Conservation (phyloP, 306 rosid genomes). For the Argentina anserina region DNA sequence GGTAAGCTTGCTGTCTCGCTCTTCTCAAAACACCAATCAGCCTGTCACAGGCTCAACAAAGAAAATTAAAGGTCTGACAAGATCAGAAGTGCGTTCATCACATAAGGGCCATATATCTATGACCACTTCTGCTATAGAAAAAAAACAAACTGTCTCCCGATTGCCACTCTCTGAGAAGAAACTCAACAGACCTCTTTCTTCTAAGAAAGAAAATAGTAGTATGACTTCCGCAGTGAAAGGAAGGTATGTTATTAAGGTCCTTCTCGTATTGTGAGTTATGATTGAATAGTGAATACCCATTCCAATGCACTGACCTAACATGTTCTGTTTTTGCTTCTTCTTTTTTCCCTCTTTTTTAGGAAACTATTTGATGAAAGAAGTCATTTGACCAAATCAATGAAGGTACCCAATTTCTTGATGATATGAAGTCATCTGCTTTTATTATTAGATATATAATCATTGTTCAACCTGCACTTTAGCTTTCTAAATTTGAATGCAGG, state of each 20-base stretch:
- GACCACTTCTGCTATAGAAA: conserved; percentile 38
- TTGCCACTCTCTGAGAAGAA: conserved; percentile 45
- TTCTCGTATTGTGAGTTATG: not conserved
- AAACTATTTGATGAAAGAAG: conserved; percentile 57
- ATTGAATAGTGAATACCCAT: not conserved
- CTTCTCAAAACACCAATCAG: conserved; percentile 39
- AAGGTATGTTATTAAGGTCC: conserved; percentile 45
- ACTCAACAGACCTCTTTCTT: conserved; percentile 29
- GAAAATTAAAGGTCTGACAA: conserved; percentile 38
- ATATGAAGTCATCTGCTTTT: not conserved
- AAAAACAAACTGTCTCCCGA: conserved; percentile 37
- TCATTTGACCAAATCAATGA: conserved; percentile 40
- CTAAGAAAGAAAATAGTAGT: conserved; percentile 38
- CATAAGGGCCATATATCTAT: conserved; percentile 38
- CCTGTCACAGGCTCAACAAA: conserved; percentile 27
- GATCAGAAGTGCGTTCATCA: conserved; percentile 28
- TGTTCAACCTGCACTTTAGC: not conserved
- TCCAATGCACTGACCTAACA: not conserved
- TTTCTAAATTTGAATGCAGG: conserved; percentile 24
- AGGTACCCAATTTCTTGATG: conserved; percentile 43
- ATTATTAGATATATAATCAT: not conserved
- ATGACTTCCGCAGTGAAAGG: conserved; percentile 37
- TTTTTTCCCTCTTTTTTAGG: conserved; percentile 37
- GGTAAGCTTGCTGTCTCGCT: conserved; percentile 68
- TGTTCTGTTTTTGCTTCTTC: not conserved